Conservation (phyloP, 768 basidiomycete genomes). For the Rhizopogon vinicolor region DNA sequence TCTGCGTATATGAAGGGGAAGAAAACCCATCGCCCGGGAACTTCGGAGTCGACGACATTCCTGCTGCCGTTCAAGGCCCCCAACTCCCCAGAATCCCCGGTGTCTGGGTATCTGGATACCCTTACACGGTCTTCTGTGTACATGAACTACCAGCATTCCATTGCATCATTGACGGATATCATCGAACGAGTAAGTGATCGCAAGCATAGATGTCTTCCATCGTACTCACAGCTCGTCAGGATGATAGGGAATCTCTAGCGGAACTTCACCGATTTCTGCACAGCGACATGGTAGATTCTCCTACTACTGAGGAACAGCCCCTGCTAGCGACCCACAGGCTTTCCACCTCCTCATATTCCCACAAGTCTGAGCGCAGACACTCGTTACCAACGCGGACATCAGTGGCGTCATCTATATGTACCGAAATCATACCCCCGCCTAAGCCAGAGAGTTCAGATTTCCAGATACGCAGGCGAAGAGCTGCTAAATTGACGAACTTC, state of each 20-base stretch:
- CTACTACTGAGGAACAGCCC: slow-evolving; percentile 17
- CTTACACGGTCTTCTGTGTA: slow-evolving; percentile 49
- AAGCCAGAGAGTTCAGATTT: slow-evolving; percentile 44
- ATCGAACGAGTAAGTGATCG: slow-evolving; percentile 60
- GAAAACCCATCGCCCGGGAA: slow-evolving; percentile 45
- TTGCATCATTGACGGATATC: slow-evolving; percentile 78
- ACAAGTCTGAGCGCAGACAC: slow-evolving; percentile 58
- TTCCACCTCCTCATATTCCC: slow-evolving; percentile 34
- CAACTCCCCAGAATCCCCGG: slow-evolving; percentile 7
- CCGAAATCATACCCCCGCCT: slow-evolving; percentile 39
- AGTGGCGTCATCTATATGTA: slow-evolving; percentile 46
- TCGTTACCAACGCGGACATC: slow-evolving; percentile 68
- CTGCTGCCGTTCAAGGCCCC: slow-evolving; percentile 36
- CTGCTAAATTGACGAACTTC: slow-evolving; percentile 83
- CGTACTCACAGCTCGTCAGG: slow-evolving; percentile 36
- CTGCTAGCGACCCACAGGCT: slow-evolving; percentile 17
- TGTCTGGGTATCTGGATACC: slow-evolving; percentile 13
- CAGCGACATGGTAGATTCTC: slow-evolving; percentile 17
- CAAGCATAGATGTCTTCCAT: not conserved
- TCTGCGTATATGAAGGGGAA: slow-evolving; percentile 44
- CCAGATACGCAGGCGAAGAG: slow-evolving; percentile 66
- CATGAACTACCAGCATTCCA: slow-evolving; percentile 73
- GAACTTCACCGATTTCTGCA: slow-evolving; percentile 71
- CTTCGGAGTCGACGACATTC: slow-evolving; percentile 57
- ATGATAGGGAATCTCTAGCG: slow-evolving; percentile 69